Base-by-base conservation (phyloP, 768 basidiomycete genomes). In the Termitomyces sp. region DNA sequence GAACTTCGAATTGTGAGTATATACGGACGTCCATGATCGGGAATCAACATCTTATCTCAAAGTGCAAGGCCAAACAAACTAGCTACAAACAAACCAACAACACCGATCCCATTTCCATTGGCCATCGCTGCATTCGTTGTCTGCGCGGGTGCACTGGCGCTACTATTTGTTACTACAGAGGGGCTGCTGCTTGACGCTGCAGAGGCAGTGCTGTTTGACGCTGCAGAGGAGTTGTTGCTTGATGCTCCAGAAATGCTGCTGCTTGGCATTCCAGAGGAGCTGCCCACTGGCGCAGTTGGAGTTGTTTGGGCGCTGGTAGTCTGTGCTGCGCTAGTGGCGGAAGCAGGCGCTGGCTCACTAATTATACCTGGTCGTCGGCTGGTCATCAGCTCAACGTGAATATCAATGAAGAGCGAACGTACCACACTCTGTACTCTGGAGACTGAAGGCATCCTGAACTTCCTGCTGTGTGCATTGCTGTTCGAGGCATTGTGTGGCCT, bases 371-470 rank as follows among this genome's bases (percentile, higher is more conserved):
- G 50, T 33, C 5, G 28, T 52, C 16, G 24, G 11, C 50, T 51
- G 30, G 40, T 26, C 7, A 35, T 47, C 16, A 33, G 46, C 20
- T 22, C 22, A 28, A 22, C 6, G 1, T 52, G 20, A 2, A 33
- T 5, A 20, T 3, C n/a, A 28, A 22, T 16, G 11, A 52, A 36
- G 0, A 14, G 20, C 5, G 8, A 5, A 62, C 58, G 49, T 49
- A 62, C 62, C n/a, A 32, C 62, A 63, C 22, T 58, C 41, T 49
- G 26, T 32, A 24, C 5, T 30, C 56, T 68, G 64, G 5, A 66
- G 57, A 0, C 7, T 44, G 5, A 59, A 6, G 9, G 67, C 63
- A 30, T 38, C 24, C 14, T 58, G 24, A 5, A 54, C 6, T 0
- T 67, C 66, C 7, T 35, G 48, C 3, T 33, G 5, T 2, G 66